These are phyloP conservation scores for Firmiana major DNA, from an alignment of 345 rosid genomes.

Conservation along the genomic window DNA sequence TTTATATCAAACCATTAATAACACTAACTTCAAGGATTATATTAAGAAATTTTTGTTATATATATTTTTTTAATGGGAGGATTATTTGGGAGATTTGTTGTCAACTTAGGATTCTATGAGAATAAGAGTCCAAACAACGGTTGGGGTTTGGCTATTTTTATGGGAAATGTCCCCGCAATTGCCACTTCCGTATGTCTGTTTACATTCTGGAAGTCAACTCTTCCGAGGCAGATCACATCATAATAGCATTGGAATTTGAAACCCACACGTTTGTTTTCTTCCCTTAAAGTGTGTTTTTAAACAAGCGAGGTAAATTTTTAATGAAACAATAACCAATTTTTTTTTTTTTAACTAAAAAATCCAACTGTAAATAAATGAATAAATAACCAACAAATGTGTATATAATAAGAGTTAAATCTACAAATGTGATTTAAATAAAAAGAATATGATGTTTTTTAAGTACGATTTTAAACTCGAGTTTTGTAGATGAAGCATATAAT, in stretches of 20 bases:
- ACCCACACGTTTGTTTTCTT: slow-evolving; percentile 2
- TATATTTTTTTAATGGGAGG: not conserved
- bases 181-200: not conserved
- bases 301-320: too few species aligned
- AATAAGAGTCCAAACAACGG: not conserved
- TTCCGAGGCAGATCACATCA: not conserved
- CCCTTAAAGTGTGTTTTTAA: not conserved
- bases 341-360: too few species aligned
- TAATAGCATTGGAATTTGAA: not conserved
- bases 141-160: not conserved
- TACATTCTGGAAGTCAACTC: slow-evolving; percentile 13
- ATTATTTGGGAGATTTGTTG: slow-evolving; percentile 5
- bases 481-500: too few species aligned
- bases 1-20: too few species aligned
- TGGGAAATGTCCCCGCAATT: not conserved
- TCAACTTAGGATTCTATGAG: not conserved
- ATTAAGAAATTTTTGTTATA: too few species aligned
- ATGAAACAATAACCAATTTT: not conserved
- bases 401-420: too few species aligned
- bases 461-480: too few species aligned
- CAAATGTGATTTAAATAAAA: too few species aligned
- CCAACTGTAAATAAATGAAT: too few species aligned
- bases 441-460: too few species aligned
- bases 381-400: too few species aligned
- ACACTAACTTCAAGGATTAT: too few species aligned